Evolutionary conservation across 352 stramenopile genomes (phyloP), one percentile per base, ranked within the genome.

Genomic region (Phytophthora uliginosa): DNA sequence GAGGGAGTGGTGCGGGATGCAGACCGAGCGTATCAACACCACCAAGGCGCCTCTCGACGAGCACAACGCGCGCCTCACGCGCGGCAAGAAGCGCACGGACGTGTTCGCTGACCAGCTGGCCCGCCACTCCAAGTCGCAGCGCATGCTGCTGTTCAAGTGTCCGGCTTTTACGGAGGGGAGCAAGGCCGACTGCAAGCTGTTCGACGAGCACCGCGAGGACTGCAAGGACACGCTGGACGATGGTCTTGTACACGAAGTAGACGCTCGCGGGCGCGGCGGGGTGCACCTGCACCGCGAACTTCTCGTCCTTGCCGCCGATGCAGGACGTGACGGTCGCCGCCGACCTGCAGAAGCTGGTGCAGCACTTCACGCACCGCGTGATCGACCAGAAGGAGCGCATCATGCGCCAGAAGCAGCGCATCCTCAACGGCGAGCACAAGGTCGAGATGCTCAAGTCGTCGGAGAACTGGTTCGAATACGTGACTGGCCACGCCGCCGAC

Each of bases 361-460:
- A 96, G 81, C 90, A 96, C 74, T 96, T 96, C 59, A 96, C 90
- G 28, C 90, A 95, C 74, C 90, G 90, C 67, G 90, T 96, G 59
- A 96, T 96, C 66, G 90, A 96, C 52, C 90, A 96, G 71, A 88
- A 96, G 58, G 90, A 96, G 76, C 90, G 90, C 48, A 96, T 96
- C 59, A 95, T 96, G 88, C 90, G 90, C 42, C 90, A 96, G 81
- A 96, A 96, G 80, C 90, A 96, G 80, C 90, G 90, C 38, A 96
- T 96, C 69, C 73, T 96, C 17, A 94, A 95, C 68, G 86, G 90
- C 63, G 90, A 96, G 69, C 90, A 96, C 84, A 96, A 96, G 84
- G 85, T 96, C 1, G 88, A 96, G 77, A 96, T 96, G 90, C 90
- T 96, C 67, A 96, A 96, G 83, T 93, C 84, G 7, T 93, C 84